phyloP scores from a whole-genome alignment of 179 eudicot species.

The Heliamphora pulchella region DNA sequence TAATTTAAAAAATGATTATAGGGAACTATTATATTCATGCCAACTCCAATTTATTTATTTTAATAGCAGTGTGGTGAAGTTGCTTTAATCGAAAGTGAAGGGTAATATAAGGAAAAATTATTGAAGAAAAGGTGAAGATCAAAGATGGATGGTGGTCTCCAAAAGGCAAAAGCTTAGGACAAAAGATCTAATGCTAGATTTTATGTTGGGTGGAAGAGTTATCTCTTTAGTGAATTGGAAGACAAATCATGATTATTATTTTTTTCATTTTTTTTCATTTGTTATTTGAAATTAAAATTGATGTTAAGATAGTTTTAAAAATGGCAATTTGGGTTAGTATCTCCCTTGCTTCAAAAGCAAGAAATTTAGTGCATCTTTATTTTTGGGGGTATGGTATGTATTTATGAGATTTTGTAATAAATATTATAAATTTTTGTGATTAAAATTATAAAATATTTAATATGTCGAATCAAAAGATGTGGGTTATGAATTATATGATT shows the following conservation, averaged over 20 bases:
- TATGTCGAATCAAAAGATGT: too few species aligned
- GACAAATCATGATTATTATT: background rate
- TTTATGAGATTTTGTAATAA: too few species aligned
- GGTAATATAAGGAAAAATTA: background rate
- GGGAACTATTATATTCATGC: too few species aligned
- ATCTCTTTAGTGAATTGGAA: constrained; percentile 8
- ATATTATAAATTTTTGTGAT: too few species aligned
- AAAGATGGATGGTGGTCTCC: constrained; percentile 26
- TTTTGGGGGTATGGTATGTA: too few species aligned
- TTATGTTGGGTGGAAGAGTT: constrained; percentile 23
- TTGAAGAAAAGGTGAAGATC: constrained; percentile 12
- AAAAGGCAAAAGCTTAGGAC: constrained; percentile 41
- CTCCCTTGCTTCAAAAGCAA: background rate
- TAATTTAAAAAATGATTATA: too few species aligned
- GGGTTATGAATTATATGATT: too few species aligned
- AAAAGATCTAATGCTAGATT: constrained; percentile 27
- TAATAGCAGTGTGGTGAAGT: background rate
- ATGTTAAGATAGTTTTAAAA: background rate
- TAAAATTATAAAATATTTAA: too few species aligned
- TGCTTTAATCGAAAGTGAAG: constrained; percentile 9
- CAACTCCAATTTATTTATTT: background rate
- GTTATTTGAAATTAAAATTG: background rate
- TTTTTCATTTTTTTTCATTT: background rate
- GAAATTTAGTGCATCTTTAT: too few species aligned
- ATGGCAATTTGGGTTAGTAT: constrained; percentile 15